Percentiles rank a stretch among this genome's conserved stretches.
Conservation (phyloP, 257 asterid genomes). For the Solanum gracilifrons region DNA sequence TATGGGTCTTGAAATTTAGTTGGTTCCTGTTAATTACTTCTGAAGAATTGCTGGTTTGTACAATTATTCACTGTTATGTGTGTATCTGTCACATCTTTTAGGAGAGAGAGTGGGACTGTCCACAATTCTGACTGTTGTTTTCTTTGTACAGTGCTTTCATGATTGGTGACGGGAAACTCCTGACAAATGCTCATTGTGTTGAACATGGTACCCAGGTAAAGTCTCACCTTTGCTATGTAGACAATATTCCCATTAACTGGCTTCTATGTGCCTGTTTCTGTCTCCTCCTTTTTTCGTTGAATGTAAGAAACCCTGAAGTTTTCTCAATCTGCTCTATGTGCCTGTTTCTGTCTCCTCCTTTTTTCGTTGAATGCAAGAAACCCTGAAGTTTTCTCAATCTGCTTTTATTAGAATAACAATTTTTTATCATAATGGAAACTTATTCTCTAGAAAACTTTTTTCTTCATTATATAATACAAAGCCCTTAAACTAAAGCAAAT, state of each 20-base stretch:
- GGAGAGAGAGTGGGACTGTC: neutral
- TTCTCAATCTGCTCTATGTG: neutral
- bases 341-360: neutral
- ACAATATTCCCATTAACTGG: neutral
- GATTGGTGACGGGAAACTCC: slow-evolving; percentile 84
- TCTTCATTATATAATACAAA: neutral
- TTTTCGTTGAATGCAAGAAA: neutral
- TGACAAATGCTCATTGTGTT: slow-evolving; percentile 98
- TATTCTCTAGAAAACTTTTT: neutral
- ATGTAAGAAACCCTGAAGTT: neutral
- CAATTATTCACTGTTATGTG: neutral
- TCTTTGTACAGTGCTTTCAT: slow-evolving; percentile 68
- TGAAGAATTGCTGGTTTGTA: neutral
- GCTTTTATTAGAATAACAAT: neutral
- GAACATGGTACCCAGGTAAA: slow-evolving; percentile 78
- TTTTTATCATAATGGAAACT: neutral
- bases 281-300: neutral
- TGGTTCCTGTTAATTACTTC: neutral
- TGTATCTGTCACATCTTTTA: neutral
- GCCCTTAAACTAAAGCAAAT: neutral
- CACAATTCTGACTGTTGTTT: slow-evolving; percentile 2
- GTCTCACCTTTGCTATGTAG: neutral
- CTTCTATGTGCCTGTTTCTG: neutral
- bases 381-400: neutral
- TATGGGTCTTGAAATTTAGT: neutral